phyloP scores from a whole-genome alignment of 2,329 filamentous ascomycete genomes.

The Pseudofabraea citricarpa region DNA sequence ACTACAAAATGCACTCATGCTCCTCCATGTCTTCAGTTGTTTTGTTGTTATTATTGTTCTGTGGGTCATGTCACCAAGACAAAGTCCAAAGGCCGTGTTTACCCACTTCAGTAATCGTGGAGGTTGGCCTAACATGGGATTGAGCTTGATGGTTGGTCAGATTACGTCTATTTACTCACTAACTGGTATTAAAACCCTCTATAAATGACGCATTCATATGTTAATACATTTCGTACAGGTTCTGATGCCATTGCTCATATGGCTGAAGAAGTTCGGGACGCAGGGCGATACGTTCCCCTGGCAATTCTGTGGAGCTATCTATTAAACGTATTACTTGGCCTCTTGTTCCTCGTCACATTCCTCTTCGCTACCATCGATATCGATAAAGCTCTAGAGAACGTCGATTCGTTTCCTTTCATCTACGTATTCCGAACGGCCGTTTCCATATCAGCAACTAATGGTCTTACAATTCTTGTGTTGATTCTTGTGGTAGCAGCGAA shows the following conservation, averaged over 20 bases:
- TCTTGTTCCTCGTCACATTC: constrained; percentile 31
- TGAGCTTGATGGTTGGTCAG: constrained; percentile 32
- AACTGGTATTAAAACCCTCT: constrained; percentile 4
- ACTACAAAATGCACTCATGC: constrained; percentile 36
- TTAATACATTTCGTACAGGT: constrained; percentile 6
- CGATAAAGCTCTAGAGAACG: constrained; percentile 30
- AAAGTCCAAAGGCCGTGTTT: constrained; percentile 19
- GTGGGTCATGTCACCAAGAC: constrained; percentile 19
- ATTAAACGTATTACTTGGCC: constrained; percentile 42
- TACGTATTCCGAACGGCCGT: constrained; percentile 47
- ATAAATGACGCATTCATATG: not conserved
- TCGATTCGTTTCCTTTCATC: constrained; percentile 42
- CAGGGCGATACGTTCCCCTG: constrained; percentile 38
- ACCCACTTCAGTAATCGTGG: constrained; percentile 27
- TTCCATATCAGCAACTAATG: constrained; percentile 31
- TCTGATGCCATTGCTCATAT: constrained; percentile 29
- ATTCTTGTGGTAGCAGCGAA: constrained; percentile 32
- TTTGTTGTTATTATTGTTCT: constrained; percentile 37
- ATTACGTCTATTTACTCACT: constrained; percentile 27
- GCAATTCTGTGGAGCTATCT: constrained; percentile 41
- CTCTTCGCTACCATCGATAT: constrained; percentile 31
- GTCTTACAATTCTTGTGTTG: constrained; percentile 28
- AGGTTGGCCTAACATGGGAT: constrained; percentile 25
- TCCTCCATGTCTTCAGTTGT: constrained; percentile 40
- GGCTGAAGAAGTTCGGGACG: constrained; percentile 44